Evolutionary conservation across 1,284 basidiomycete species (phyloP), one percentile per base, ranked within the genome.

Genomic region (Fistulina hepatica): DNA sequence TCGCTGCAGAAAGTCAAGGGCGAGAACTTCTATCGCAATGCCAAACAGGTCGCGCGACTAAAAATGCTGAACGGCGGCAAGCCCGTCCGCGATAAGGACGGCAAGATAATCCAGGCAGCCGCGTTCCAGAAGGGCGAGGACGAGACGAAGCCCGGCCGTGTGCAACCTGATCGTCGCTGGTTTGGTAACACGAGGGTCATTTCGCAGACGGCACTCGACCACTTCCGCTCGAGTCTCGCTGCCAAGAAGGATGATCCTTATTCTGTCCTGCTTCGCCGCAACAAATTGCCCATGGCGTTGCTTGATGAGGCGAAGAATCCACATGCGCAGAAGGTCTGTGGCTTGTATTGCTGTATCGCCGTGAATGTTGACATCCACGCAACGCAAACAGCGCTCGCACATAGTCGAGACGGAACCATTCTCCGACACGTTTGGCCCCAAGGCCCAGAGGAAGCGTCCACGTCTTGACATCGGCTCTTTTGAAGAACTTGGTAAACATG

Each of bases 131-230:
- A 85, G 57, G 81, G 81, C 16, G 89, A 93, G 60, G 79, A 79
- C 47, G 90, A 94, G 59, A 80, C 83, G 4, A 78, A 76, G 40
- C 83, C 86, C 1, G 92, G 92, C 13, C 67, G 91, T 41, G 86
- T 95, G 21, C 85, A 92, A 62, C 85, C 92, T 45, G 93, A 97
- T 68, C 69, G 89, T 43, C 63, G 91, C 50, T 95, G 92, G 92
- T 97, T 97, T 52, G 92, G 90, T 92, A 98, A 98, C 64, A 98
- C 95, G 9, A 73, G 95, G 54, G 94, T 97, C 37, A 97, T 99
- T 56, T 91, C 88, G n/a, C 92, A 97, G 55, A 84, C 76, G 26
- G 91, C 92, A 6, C 63, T 97, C 52, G 92, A 97, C 53, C 92
- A 94, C 58, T 95, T 97, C 64, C 69, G 92, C 36, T 89, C 85